Evolutionary conservation across 2,329 filamentous ascomycete species (phyloP), one percentile per base, ranked within the genome.

Genomic region (Pseudogymnoascus sp.): DNA sequence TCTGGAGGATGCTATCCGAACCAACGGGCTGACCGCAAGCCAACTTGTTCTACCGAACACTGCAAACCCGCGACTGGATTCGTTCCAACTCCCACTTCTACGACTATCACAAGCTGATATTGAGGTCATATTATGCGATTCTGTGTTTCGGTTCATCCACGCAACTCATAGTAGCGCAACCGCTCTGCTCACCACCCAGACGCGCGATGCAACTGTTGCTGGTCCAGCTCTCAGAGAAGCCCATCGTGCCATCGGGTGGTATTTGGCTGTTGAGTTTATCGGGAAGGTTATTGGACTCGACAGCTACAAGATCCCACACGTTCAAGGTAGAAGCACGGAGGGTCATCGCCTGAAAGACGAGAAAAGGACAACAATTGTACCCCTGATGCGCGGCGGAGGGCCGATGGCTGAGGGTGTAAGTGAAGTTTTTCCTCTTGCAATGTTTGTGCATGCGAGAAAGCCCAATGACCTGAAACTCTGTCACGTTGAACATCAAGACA

Each of bases 311-410:
- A 82, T 85, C 12, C 61, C 64, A 0, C 81, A 86, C 62, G 82
- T 86, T 0, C 79, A 82, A 62, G 79, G 77, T 3, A 63, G 76
- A 33, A 5, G 63, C 1, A 77, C 74, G 0, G 68, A 25, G 0
- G 83, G 83, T 0, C 73, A 80, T 66, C 75, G 72, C 6, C 72
- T 87, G 1, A 61, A 43, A 0, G 25, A 78, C 60, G 82, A 87
- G 66, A 6, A 71, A 1, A 60, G 72, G 7, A 86, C 81, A 0
- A 62, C 75, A 1, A 85, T 88, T 53, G 71, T 86, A 0, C 75
- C 83, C 0, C 64, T 87, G n/a, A 87, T 87, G 83, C 80, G 82
- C 7, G 82, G 80, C 1, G 84, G 83, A 7, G 82, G 86, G 64
- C 76, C 83, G 0, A 83, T 88, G 80, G 84, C 84, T 0, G 69